phyloP scores from a whole-genome alignment of 768 basidiomycete species.

The Baorangia bicolor region DNA sequence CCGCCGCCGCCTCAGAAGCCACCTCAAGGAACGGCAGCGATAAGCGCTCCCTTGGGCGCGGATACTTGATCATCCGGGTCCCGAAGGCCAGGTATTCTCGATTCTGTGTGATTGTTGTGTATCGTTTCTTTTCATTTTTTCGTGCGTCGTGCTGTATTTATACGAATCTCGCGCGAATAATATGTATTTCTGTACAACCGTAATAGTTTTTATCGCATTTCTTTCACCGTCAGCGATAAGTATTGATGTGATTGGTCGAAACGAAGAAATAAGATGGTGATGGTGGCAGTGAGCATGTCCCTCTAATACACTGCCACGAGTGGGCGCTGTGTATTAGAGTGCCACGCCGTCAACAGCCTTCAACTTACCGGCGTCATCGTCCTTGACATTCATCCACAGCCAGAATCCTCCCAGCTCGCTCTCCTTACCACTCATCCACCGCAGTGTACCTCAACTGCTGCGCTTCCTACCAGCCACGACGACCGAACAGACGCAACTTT shows the following conservation, averaged over 20 bases:
- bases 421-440: not conserved
- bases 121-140: not conserved
- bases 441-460: constrained; percentile 23
- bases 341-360: constrained; percentile 8
- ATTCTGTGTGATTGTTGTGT: not conserved
- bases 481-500: constrained; percentile 10
- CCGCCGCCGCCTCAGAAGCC: not conserved
- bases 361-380: not conserved
- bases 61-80: not conserved
- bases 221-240: no score
- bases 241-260: constrained; percentile 4
- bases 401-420: not conserved
- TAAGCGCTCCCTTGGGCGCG: no score
- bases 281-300: not conserved
- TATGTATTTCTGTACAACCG: not conserved
- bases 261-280: no score
- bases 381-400: not conserved
- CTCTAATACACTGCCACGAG: constrained; percentile 17
- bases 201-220: not conserved
- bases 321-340: constrained; percentile 2
- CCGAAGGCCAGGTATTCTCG: not conserved
- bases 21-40: no score
- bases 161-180: not conserved
- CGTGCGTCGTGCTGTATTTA: not conserved
- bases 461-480: constrained; percentile 10